Evolutionary conservation across 805 yeast species (phyloP).

Genomic region (Saturnispora zaruensis): DNA sequence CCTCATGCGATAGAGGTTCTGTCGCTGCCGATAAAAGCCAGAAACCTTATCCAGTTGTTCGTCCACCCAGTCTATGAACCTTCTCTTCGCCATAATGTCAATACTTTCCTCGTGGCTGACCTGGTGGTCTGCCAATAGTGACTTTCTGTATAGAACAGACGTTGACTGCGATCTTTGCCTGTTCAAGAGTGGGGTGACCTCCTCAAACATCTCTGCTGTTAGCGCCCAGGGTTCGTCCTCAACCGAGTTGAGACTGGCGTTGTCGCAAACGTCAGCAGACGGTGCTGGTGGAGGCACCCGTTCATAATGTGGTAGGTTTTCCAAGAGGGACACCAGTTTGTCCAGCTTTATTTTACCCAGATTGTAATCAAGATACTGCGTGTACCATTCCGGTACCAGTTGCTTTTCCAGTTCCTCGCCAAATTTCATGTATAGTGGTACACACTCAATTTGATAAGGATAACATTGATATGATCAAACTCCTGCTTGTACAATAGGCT

Average conservation of each 20-base stretch:
- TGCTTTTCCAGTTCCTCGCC: slow-evolving; percentile 58
- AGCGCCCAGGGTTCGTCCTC: background rate
- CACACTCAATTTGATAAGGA: background rate
- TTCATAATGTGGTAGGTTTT: background rate
- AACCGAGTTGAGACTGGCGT: background rate
- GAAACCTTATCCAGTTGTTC: slow-evolving; percentile 51
- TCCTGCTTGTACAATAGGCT: background rate
- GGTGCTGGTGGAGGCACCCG: background rate
- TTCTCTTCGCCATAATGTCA: slow-evolving; percentile 31
- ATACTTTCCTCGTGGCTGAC: slow-evolving; percentile 22
- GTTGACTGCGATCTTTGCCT: slow-evolving; percentile 18
- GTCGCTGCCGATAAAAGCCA: slow-evolving; percentile 49
- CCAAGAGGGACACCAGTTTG: slow-evolving; percentile 13
- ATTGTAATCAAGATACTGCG: slow-evolving; percentile 67
- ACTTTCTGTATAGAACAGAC: slow-evolving; percentile 10
- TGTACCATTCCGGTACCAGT: slow-evolving; percentile 83
- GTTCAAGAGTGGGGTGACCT: background rate
- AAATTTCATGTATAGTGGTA: slow-evolving; percentile 46
- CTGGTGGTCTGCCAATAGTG: slow-evolving; percentile 1
- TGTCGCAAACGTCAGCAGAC: background rate
- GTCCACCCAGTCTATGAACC: slow-evolving; percentile 61
- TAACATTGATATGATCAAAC: background rate
- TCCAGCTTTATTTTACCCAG: slow-evolving; percentile 34
- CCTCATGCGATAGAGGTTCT: slow-evolving; percentile 49
- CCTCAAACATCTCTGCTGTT: slow-evolving; percentile 2